Evolutionary conservation across 2,329 filamentous ascomycete genomes (phyloP).

Genomic region (Rhinocladiella similis): DNA sequence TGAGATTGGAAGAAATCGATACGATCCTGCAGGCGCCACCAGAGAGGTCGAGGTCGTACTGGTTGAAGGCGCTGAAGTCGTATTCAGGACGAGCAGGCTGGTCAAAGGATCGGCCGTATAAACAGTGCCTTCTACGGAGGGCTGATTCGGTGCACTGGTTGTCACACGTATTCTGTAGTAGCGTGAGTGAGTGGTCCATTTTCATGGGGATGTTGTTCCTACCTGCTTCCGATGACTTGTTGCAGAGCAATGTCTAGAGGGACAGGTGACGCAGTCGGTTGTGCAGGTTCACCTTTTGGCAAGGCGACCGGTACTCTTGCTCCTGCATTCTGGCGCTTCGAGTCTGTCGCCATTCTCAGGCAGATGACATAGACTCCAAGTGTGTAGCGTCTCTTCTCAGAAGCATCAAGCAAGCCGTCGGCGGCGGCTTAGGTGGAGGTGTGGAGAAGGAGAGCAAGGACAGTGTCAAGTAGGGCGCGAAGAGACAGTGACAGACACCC

Average conservation of each 20-base stretch:
- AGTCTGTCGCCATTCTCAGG: constrained; percentile 44
- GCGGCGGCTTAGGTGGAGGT: not conserved
- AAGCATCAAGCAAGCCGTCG: not conserved
- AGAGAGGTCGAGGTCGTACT: constrained; percentile 35
- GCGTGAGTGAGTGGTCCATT: constrained; percentile 42
- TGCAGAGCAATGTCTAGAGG: constrained; percentile 56
- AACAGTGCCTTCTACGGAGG: constrained; percentile 60
- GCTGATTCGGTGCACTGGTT: constrained; percentile 51
- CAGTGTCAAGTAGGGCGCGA: not conserved
- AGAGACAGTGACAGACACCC: constrained; percentile 7
- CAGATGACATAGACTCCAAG: constrained; percentile 1
- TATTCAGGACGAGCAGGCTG: constrained; percentile 63
- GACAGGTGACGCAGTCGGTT: constrained; percentile 45
- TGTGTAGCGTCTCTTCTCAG: not conserved
- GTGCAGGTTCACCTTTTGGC: constrained; percentile 46
- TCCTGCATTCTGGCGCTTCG: constrained; percentile 57
- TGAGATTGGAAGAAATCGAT: constrained; percentile 61
- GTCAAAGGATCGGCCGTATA: constrained; percentile 63
- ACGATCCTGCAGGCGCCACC: constrained; percentile 51
- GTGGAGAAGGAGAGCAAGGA: not conserved
- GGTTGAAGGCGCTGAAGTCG: constrained; percentile 43
- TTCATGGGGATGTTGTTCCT: constrained; percentile 38
- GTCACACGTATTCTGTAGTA: constrained; percentile 57
- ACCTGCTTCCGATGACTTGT: constrained; percentile 56
- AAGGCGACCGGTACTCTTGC: constrained; percentile 53